Conservation (phyloP, 1,284 basidiomycete species). For the Cryptococcus hybrid region DNA sequence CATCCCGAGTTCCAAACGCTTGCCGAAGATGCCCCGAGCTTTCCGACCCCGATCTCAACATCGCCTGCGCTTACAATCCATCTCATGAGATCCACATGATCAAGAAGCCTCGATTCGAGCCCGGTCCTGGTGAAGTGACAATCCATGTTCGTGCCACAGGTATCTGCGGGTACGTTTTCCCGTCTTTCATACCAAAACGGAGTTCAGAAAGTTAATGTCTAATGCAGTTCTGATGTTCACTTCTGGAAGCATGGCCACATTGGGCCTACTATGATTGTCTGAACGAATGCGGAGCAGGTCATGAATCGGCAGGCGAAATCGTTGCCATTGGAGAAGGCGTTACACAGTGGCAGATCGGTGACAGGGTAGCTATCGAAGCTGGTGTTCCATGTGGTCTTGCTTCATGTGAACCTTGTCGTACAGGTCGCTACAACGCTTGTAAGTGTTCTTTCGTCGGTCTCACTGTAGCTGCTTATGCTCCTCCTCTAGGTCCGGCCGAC, state of each 20-base stretch:
- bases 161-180: conserved; percentile 51
- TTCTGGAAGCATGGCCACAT: conserved; percentile 57
- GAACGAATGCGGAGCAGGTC: conserved; percentile 51
- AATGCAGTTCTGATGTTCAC: conserved; percentile 53
- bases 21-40: conserved; percentile 24
- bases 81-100: conserved; percentile 50
- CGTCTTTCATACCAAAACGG: neutral
- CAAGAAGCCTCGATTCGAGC: conserved; percentile 43
- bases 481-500: conserved; percentile 46
- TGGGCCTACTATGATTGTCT: conserved; percentile 48
- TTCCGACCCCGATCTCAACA: conserved; percentile 27
- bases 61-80: conserved; percentile 50
- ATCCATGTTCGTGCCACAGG: conserved; percentile 52
- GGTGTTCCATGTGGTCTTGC: conserved; percentile 55
- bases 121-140: conserved; percentile 49
- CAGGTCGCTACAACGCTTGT: conserved; percentile 57
- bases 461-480: neutral
- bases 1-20: conserved; percentile 44
- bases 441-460: conserved; percentile 10
- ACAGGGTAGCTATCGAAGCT: conserved; percentile 56
- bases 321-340: conserved; percentile 52
- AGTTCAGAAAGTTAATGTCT: neutral
- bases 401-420: conserved; percentile 54
- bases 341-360: conserved; percentile 45
- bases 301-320: conserved; percentile 53